phyloP scores from a whole-genome alignment of 2,329 filamentous ascomycete species.

The Tothia fuscella region DNA sequence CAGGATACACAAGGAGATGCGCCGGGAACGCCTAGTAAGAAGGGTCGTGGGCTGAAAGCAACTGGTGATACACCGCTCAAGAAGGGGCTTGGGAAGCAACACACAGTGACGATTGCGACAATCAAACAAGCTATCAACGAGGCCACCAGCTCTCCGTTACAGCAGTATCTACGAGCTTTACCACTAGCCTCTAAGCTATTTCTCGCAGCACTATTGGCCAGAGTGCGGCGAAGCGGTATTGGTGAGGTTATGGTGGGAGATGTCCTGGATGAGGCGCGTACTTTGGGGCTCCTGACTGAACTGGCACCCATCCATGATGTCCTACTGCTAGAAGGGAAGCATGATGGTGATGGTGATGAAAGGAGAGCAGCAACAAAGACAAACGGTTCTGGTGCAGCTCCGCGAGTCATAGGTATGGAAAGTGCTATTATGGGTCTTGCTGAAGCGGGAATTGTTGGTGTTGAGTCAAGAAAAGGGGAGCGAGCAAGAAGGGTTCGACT shows the following conservation, averaged over 20 bases:
- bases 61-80: slow-evolving; percentile 12
- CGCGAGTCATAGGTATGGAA: slow-evolving; percentile 49
- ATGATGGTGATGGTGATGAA: slow-evolving; percentile 19
- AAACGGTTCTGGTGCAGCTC: slow-evolving; percentile 25
- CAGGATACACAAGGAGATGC: slow-evolving; percentile 25
- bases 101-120: slow-evolving; percentile 76
- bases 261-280: slow-evolving; percentile 73
- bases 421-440: slow-evolving; percentile 70
- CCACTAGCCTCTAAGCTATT: slow-evolving; percentile 76
- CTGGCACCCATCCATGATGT: slow-evolving; percentile 50
- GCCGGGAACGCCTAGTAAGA: slow-evolving; percentile 53
- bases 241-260: slow-evolving; percentile 82
- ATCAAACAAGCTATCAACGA: slow-evolving; percentile 93
- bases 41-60: slow-evolving; percentile 25
- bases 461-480: slow-evolving; percentile 69
- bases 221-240: slow-evolving; percentile 71
- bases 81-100: slow-evolving; percentile 22
- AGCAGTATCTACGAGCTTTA: slow-evolving; percentile 74
- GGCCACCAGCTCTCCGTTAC: slow-evolving; percentile 82
- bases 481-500: slow-evolving; percentile 78
- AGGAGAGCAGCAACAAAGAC: slow-evolving; percentile 20
- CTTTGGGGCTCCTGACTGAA: slow-evolving; percentile 50
- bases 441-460: slow-evolving; percentile 74
- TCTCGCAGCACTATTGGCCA: slow-evolving; percentile 67
- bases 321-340: slow-evolving; percentile 32